Conservation (phyloP, 495 filamentous ascomycete genomes). For the Neurospora sp. region DNA sequence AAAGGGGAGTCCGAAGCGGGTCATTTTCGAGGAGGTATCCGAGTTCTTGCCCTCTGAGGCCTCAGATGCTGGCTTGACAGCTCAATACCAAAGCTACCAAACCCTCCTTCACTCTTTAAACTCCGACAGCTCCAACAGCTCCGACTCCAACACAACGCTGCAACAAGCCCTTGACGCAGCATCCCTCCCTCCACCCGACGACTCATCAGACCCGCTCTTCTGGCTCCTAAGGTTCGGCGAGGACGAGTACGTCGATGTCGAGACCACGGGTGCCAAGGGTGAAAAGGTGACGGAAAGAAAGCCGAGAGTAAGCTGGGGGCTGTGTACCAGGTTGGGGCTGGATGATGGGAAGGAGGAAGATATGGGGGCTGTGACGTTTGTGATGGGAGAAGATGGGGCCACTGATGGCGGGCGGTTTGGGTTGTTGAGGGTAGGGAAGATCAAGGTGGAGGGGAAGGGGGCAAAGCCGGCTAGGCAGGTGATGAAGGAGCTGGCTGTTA, state of each 20-base stretch:
- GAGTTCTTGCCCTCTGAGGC: not conserved
- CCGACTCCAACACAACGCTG: no score
- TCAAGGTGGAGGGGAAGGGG: slow-evolving; percentile 27
- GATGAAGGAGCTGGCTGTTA: not conserved
- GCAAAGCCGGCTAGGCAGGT: not conserved
- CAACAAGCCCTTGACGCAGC: no score
- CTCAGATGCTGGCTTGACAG: no score
- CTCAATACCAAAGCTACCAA: no score
- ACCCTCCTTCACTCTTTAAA: no score
- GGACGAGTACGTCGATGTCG: not conserved
- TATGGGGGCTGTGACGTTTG: not conserved
- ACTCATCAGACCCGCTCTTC: not conserved
- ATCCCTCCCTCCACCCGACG: no score
- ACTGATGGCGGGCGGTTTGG: not conserved
- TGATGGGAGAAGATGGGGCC: not conserved
- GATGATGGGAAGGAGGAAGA: not conserved
- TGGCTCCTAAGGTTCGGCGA: not conserved
- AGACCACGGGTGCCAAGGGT: not conserved
- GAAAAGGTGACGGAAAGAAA: not conserved
- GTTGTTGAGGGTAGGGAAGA: slow-evolving; percentile 12
- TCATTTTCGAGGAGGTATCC: slow-evolving; percentile 15
- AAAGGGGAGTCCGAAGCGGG: slow-evolving; percentile 6
- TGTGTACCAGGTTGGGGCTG: not conserved
- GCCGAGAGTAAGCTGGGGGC: not conserved
- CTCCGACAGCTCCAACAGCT: no score